Conservation (phyloP, 805 yeast species). For the Danielia oregonensis region DNA sequence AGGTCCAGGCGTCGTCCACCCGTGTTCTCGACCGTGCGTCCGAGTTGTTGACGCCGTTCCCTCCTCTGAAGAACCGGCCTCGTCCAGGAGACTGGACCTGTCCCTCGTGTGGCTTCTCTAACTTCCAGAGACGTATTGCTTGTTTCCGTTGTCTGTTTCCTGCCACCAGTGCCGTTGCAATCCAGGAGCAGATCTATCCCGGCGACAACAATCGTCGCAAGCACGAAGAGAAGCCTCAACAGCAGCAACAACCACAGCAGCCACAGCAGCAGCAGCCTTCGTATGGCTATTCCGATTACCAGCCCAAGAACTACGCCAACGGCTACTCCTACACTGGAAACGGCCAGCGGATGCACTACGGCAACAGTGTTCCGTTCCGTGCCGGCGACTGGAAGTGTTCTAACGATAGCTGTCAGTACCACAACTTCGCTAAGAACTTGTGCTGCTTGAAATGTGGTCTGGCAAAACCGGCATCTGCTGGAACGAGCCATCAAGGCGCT, state of each 20-base stretch:
- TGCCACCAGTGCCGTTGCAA: slow-evolving; percentile 65
- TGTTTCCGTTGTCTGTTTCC: slow-evolving; percentile 93
- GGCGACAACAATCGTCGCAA: slow-evolving; percentile 6
- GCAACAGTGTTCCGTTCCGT: slow-evolving; percentile 77
- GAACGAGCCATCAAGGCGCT: slow-evolving; percentile 7
- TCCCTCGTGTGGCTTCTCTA: slow-evolving; percentile 92
- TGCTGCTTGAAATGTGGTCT: slow-evolving; percentile 88
- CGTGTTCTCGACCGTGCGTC: slow-evolving; percentile 76
- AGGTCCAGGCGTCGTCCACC: slow-evolving; percentile 83
- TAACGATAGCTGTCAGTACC: slow-evolving; percentile 75
- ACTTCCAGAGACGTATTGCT: slow-evolving; percentile 89
- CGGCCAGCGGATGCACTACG: slow-evolving; percentile 18
- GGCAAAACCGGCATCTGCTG: slow-evolving; percentile 44
- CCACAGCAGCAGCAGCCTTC: slow-evolving; percentile 7
- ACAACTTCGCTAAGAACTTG: slow-evolving; percentile 87
- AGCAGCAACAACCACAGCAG: slow-evolving; percentile 5
- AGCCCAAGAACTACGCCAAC: slow-evolving; percentile 14
- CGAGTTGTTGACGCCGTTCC: slow-evolving; percentile 79
- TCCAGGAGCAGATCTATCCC: slow-evolving; percentile 57
- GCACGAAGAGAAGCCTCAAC: slow-evolving; percentile 13
- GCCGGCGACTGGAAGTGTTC: slow-evolving; percentile 97
- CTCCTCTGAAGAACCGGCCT: slow-evolving; percentile 80
- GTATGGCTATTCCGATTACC: slow-evolving; percentile 6
- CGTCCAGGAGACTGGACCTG: slow-evolving; percentile 99
- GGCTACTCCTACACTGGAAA: slow-evolving; percentile 14